Base-by-base conservation (phyloP, 2,329 filamentous ascomycete genomes). In the Tothia fuscella region DNA sequence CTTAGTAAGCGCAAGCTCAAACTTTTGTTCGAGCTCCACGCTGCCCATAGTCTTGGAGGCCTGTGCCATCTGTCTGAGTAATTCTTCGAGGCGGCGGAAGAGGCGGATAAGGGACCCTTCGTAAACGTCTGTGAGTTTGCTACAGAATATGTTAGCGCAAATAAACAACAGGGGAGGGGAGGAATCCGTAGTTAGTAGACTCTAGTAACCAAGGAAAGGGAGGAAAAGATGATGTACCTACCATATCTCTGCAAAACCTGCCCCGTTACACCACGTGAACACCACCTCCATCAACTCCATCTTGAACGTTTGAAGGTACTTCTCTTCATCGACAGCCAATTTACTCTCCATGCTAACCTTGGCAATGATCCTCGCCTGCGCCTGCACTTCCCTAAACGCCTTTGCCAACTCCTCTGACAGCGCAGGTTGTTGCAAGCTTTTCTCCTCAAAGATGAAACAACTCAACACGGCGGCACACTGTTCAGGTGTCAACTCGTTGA, bases 61-160 rank as follows among this genome's bases (percentile, higher is more conserved):
- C 64, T 96, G 84, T 13, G 82, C 89, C 74, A 96, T 93, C 62
- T 98, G 91, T 50, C 91, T 77, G 26, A 98, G 70, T 44, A 95
- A 71, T 64, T 98, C 91, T 63, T 98, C 91, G 24, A 98, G 71
- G 16, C 91, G 83, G 42, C 91, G 82, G 76, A 98, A 98, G 29
- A 95, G 78, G 37, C 91, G 86, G 53, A 98, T 96, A 47, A 98
- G 68, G 45, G 86, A 95, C 46, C 91, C 91, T 66, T 98, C 91
- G 62, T 95, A 98, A 21, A 89, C 85, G 53, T 95, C 89, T 21
- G 91, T 96, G 88, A 98, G 95, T 85, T 93, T 93, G 65, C 89
- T 93, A 34, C 10, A 43, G 19, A 6, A 34, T 35, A 14, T 25
- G 40, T 49, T 38, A 49, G 29, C 42, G 22, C 25, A 21, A 28